Evolutionary conservation across 2,329 filamentous ascomycete genomes (phyloP), one percentile per base, ranked within the genome.

Genomic region (Phyllosticta ampelicida): DNA sequence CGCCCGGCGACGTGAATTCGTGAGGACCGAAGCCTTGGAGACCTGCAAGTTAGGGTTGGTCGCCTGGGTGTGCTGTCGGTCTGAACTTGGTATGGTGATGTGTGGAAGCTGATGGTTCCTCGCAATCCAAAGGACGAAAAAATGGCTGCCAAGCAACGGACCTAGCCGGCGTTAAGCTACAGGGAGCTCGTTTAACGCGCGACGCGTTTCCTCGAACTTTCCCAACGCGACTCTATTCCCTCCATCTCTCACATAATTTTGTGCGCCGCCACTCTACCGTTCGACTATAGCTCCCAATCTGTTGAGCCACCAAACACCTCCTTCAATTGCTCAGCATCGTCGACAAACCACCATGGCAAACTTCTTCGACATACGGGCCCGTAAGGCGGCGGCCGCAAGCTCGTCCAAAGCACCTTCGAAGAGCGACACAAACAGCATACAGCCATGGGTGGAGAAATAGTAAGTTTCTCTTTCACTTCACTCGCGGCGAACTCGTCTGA

Each of bases 381-480:
- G 92, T 51, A 81, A 84, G 62, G 78, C 79, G 48, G 80, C 90
- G 69, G 80, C 78, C 1, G 77, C 82, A 48, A 86, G 83, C 71
- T 80, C 80, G 55, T 80, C 80, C 56, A 95, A 92, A 73, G 73
- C 78, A 57, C 80, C 85, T 63, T 80, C 76, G 60, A 80, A 78
- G 67, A 86, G 82, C 68, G 83, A 87, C 60, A 78, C 78, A 28
- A 80, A 80, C 64, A 81, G 82, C 67, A 78, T 85, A 65, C 92
- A 96, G 69, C 94, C 94, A 67, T 99, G 94, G 94, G 92, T 97
- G 56, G 94, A 97, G 78, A 97, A 97, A 88, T 97, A 96, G 92
- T 96, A 78, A 59, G 70, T 62, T 26, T 50, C 20, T 19, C 53
- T 48, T 10, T 16, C 18, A 8, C 48, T 6, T 21, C n/a, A 8